Evolutionary conservation across 108 stramenopile species (phyloP).

Genomic region (Conticribra weissflogii): DNA sequence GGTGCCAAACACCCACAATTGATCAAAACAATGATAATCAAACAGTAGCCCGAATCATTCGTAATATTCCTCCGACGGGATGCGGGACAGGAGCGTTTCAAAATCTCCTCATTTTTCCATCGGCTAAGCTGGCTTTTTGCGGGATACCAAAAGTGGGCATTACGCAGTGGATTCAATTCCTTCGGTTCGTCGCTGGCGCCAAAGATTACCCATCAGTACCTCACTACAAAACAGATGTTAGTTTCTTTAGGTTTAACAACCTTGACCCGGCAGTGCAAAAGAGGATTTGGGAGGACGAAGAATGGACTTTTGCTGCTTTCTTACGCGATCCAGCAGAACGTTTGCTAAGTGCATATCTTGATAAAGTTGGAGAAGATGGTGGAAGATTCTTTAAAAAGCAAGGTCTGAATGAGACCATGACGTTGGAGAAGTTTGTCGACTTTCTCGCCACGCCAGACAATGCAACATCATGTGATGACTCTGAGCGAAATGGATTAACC

Average conservation of each 20-base stretch:
- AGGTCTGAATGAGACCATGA: constrained; percentile 10
- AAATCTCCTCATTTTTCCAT: constrained; percentile 30
- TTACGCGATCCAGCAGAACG: constrained; percentile 41
- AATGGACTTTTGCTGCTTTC: constrained; percentile 35
- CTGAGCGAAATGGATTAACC: constrained; percentile 15
- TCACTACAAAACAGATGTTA: constrained; percentile 49
- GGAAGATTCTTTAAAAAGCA: constrained; percentile 5
- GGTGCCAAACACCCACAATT: neutral
- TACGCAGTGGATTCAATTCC: constrained; percentile 51
- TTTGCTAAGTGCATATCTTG: constrained; percentile 32
- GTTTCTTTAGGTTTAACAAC: constrained; percentile 27
- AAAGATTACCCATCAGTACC: constrained; percentile 59
- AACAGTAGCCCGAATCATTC: neutral
- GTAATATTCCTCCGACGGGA: constrained; percentile 8
- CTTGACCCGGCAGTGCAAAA: constrained; percentile 25
- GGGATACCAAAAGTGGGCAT: constrained; percentile 56
- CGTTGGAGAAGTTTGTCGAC: constrained; percentile 55
- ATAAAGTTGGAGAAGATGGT: constrained; percentile 19
- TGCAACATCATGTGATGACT: constrained; percentile 5
- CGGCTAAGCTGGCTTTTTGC: constrained; percentile 40
- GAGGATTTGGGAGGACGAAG: constrained; percentile 30
- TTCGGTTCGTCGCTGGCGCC: constrained; percentile 36
- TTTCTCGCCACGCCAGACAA: constrained; percentile 14
- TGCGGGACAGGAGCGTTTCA: neutral
- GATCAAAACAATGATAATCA: neutral